Base-by-base conservation (phyloP, 768 basidiomycete species). In the Lactarius hatsudake region DNA sequence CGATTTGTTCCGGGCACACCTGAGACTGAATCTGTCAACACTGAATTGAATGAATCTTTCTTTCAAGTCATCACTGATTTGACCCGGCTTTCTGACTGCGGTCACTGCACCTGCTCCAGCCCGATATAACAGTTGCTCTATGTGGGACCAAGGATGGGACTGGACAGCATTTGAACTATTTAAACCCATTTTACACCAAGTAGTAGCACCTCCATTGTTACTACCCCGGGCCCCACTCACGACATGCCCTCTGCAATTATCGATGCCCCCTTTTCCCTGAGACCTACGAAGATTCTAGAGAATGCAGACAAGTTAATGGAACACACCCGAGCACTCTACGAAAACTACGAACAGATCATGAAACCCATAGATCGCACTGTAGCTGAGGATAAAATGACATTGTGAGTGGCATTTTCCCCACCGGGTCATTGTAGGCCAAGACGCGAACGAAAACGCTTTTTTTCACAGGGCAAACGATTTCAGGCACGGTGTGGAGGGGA, bases 391-490 rank as follows among this genome's bases (percentile, higher is more conserved):
- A 42, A 18, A n/a, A 62, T 66, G 56, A n/a, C 30, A 15, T 17
- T 38, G 65, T 66, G 17, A 40, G n/a, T 23, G 5, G 20, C 38
- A 28, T 4, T 20, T n/a, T 12, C 15, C 7, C 12, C 28, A 15
- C 7, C 36, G 17, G 40, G 17, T 15, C 12, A 4, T 23, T n/a
- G 30, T 17, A 3, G 15, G 15, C 48, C 45, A 9, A 18, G 32
- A 2, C 26, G 28, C 6, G 26, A 8, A 2, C 10, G 5, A 26
- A 42, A 42, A 42, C 36, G 12, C 8, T 3, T 0, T 23, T 15
- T 23, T 43, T n/a, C n/a, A 38, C 48, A 67, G 66, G 30, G 61
- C 66, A 5, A 26, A 18, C 12, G 57, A 67, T n/a, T 53, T 30
- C 48, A 66, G 61, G 30, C 36, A 48, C 0, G 34, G 61, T 2